These are phyloP conservation scores for Colletotrichum tropicicola DNA, from an alignment of 2,329 filamentous ascomycete species.

Conservation along the genomic window DNA sequence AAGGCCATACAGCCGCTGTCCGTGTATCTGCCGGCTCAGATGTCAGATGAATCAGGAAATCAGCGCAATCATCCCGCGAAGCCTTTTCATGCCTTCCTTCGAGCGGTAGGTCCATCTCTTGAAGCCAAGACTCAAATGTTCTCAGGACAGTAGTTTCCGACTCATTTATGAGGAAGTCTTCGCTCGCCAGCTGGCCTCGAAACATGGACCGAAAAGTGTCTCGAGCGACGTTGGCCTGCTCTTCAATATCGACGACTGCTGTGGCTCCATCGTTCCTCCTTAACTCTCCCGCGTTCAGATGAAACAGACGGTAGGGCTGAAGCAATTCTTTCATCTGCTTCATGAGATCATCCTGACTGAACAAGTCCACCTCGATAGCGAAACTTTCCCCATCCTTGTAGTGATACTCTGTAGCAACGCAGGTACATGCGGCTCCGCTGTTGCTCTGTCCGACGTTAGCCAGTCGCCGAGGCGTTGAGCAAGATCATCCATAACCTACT, in stretches of 20 bases:
- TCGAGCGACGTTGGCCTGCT: constrained; percentile 42
- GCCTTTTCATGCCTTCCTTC: background rate
- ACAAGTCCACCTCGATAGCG: constrained; percentile 44
- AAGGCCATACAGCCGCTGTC: constrained; percentile 49
- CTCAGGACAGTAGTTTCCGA: constrained; percentile 30
- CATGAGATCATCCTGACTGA: constrained; percentile 40
- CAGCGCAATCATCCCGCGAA: constrained; percentile 43
- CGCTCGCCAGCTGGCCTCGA: constrained; percentile 31
- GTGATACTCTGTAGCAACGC: constrained; percentile 56
- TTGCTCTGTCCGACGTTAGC: constrained; percentile 44
- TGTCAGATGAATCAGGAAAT: constrained; percentile 43
- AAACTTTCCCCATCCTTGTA: constrained; percentile 44
- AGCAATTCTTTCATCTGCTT: constrained; percentile 47
- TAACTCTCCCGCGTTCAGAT: constrained; percentile 35
- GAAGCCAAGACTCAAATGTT: constrained; percentile 36
- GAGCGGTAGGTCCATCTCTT: constrained; percentile 18
- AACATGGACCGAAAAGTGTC: constrained; percentile 51
- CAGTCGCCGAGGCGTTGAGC: background rate
- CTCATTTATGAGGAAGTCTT: constrained; percentile 30
- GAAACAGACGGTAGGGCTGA: constrained; percentile 44
- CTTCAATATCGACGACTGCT: too few species aligned
- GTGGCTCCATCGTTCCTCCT: too few species aligned
- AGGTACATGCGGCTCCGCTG: constrained; percentile 56
- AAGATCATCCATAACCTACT: constrained; percentile 44
- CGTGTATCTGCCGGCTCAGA: constrained; percentile 39